Percentiles rank a stretch among this genome's conserved stretches.
Evolutionary conservation across 768 basidiomycete species (phyloP).

Genomic region (Botryobasidium botryosum): DNA sequence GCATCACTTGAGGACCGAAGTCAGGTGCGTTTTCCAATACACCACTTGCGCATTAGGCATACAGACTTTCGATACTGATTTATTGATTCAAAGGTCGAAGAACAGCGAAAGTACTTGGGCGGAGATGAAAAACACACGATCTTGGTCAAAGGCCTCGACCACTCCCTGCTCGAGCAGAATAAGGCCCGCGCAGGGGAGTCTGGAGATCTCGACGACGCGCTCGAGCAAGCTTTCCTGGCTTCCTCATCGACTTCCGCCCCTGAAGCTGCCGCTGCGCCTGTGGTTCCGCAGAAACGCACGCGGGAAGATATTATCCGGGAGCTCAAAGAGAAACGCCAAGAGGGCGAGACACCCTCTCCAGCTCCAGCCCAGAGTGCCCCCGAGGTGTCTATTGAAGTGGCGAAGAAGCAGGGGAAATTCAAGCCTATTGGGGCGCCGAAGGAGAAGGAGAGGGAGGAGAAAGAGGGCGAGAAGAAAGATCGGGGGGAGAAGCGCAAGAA

Average conservation of each 20-base stretch:
- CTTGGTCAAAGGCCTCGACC: slow-evolving; percentile 80
- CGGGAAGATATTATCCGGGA: slow-evolving; percentile 60
- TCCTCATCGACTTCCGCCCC: slow-evolving; percentile 17
- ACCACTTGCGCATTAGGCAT: background rate
- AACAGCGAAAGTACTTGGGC: slow-evolving; percentile 57
- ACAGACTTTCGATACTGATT: background rate
- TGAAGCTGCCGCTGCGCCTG: slow-evolving; percentile 6
- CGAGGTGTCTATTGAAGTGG: slow-evolving; percentile 13
- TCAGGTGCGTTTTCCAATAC: slow-evolving; percentile 28
- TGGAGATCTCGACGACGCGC: slow-evolving; percentile 54
- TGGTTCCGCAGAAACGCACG: slow-evolving; percentile 45
- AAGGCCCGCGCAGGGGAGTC: slow-evolving; percentile 41
- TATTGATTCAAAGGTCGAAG: slow-evolving; percentile 37
- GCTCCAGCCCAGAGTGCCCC: background rate
- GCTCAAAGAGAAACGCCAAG: slow-evolving; percentile 47
- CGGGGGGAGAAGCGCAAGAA: slow-evolving; percentile 31
- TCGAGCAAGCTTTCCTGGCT: slow-evolving; percentile 57
- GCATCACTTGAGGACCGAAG: slow-evolving; percentile 41
- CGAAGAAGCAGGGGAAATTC: slow-evolving; percentile 23
- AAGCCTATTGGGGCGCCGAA: slow-evolving; percentile 15
- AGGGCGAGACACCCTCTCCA: slow-evolving; percentile 15
- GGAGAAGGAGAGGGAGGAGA: too few relatives aligned
- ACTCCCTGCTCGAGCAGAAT: slow-evolving; percentile 69
- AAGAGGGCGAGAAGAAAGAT: slow-evolving; percentile 25
- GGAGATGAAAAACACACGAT: slow-evolving; percentile 75